Evolutionary conservation across 2,329 filamentous ascomycete genomes (phyloP).

Genomic region (Aphanoascus verrucosus): DNA sequence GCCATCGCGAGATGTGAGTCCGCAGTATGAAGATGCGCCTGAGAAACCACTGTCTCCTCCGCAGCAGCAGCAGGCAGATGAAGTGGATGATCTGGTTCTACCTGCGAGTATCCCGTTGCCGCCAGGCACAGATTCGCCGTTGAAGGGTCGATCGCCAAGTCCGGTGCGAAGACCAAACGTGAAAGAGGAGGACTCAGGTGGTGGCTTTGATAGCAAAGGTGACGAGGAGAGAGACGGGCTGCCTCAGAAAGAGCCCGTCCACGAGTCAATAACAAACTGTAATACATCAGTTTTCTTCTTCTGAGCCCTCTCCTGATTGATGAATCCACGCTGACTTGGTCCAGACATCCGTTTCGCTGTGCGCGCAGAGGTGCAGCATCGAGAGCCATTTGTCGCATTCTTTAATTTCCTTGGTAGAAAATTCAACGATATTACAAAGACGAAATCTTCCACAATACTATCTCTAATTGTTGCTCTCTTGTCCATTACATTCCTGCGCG

Average conservation of each 20-base stretch:
- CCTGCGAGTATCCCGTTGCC: constrained; percentile 50
- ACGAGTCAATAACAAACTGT: constrained; percentile 41
- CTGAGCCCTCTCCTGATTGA: constrained; percentile 19
- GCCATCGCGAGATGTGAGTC: constrained; percentile 48
- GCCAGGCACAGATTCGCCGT: constrained; percentile 44
- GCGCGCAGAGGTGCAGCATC: constrained; percentile 77
- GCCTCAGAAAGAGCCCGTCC: constrained; percentile 5
- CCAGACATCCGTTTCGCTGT: constrained; percentile 80
- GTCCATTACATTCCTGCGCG: constrained; percentile 53
- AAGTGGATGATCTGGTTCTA: constrained; percentile 40
- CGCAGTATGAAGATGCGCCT: constrained; percentile 48
- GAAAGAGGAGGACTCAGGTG: constrained; percentile 19
- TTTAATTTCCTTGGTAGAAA: constrained; percentile 53
- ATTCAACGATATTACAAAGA: constrained; percentile 53
- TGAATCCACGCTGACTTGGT: constrained; percentile 25
- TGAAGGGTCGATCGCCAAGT: constrained; percentile 47
- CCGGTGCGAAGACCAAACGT: constrained; percentile 31
- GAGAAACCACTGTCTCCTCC: constrained; percentile 30
- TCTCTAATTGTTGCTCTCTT: constrained; percentile 53
- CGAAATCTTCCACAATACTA: constrained; percentile 56
- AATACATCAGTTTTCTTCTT: constrained; percentile 23
- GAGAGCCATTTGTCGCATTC: constrained; percentile 68
- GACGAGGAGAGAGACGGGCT: constrained; percentile 5
- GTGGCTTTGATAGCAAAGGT: background rate
- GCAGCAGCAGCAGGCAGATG: constrained; percentile 20